Percentiles rank a stretch among this genome's conserved stretches.
phyloP scores from a whole-genome alignment of 495 filamentous ascomycete genomes.

The Aspergillus indologenus region DNA sequence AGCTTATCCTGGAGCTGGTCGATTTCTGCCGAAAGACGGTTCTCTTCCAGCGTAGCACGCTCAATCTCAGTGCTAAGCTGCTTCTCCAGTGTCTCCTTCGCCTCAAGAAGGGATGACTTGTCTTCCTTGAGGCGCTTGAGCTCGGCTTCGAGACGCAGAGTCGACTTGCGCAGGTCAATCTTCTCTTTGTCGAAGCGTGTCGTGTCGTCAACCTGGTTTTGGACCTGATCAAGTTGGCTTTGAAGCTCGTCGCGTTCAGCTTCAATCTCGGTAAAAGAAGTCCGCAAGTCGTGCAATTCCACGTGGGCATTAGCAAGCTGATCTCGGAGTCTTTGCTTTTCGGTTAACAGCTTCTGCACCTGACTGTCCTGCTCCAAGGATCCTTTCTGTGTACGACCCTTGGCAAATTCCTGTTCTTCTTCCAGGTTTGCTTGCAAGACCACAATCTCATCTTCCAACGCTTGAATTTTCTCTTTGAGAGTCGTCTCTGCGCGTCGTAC shows the following conservation, averaged over 20 bases:
- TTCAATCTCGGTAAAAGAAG: slow-evolving; percentile 51
- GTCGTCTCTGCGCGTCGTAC: slow-evolving; percentile 61
- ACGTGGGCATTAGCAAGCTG: slow-evolving; percentile 58
- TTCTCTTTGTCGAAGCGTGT: slow-evolving; percentile 61
- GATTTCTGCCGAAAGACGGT: slow-evolving; percentile 56
- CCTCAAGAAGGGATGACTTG: slow-evolving; percentile 46
- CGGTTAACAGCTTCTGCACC: slow-evolving; percentile 48
- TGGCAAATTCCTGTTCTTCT: slow-evolving; percentile 67
- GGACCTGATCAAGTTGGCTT: slow-evolving; percentile 49
- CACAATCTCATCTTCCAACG: slow-evolving; percentile 78
- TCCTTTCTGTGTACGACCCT: slow-evolving; percentile 48
- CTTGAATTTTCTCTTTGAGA: slow-evolving; percentile 65
- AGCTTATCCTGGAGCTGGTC: slow-evolving; percentile 51
- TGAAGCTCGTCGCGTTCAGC: slow-evolving; percentile 65
- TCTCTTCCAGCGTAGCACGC: slow-evolving; percentile 54
- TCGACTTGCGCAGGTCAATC: slow-evolving; percentile 57
- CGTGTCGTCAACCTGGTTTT: slow-evolving; percentile 50
- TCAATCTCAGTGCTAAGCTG: slow-evolving; percentile 56
- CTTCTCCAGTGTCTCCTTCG: slow-evolving; percentile 50
- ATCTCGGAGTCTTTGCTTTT: slow-evolving; percentile 62
- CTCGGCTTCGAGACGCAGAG: slow-evolving; percentile 58
- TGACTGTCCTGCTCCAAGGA: slow-evolving; percentile 48
- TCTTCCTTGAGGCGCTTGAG: slow-evolving; percentile 57
- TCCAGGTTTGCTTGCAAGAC: slow-evolving; percentile 71
- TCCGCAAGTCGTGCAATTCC: slow-evolving; percentile 56